Evolutionary conservation across 495 filamentous ascomycete species (phyloP).

Genomic region (Cercophora newfieldiana): DNA sequence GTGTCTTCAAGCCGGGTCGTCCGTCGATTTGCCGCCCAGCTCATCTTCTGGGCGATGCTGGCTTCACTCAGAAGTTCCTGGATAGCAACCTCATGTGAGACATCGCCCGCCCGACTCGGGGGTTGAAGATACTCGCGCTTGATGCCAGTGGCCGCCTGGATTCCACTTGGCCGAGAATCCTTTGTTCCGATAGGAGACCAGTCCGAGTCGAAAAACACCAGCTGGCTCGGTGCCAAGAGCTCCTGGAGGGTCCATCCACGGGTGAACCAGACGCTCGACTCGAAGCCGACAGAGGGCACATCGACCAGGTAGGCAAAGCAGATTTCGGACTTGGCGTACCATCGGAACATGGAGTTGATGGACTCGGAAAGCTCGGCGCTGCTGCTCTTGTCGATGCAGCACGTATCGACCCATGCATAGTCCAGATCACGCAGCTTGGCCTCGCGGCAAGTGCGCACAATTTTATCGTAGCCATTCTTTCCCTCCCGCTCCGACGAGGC

Average conservation of each 20-base stretch:
- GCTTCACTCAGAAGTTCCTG: neutral
- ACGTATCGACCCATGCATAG: constrained; percentile 40
- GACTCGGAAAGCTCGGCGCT: constrained; percentile 44
- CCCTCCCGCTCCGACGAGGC: neutral
- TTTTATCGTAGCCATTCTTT: constrained; percentile 20
- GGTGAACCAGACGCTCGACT: constrained; percentile 2
- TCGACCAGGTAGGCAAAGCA: constrained; percentile 38
- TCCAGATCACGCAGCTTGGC: constrained; percentile 21
- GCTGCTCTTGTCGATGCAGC: constrained; percentile 44
- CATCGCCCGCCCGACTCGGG: neutral
- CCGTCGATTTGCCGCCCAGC: constrained; percentile 23
- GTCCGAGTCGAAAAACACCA: constrained; percentile 11
- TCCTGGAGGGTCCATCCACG: constrained; percentile 22
- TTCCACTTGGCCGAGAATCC: neutral
- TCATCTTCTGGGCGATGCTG: constrained; percentile 23
- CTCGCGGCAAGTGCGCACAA: constrained; percentile 30
- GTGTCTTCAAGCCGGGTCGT: constrained; percentile 29
- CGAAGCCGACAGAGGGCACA: neutral
- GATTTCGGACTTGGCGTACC: constrained; percentile 34
- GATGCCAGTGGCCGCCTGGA: constrained; percentile 28
- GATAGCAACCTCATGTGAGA: neutral
- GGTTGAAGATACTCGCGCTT: neutral
- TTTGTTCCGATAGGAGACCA: neutral
- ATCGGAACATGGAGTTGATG: constrained; percentile 25
- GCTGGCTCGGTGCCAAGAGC: constrained; percentile 7